Base-by-base conservation (phyloP, 2,329 filamentous ascomycete genomes). In the Fusarium marasasianum region DNA sequence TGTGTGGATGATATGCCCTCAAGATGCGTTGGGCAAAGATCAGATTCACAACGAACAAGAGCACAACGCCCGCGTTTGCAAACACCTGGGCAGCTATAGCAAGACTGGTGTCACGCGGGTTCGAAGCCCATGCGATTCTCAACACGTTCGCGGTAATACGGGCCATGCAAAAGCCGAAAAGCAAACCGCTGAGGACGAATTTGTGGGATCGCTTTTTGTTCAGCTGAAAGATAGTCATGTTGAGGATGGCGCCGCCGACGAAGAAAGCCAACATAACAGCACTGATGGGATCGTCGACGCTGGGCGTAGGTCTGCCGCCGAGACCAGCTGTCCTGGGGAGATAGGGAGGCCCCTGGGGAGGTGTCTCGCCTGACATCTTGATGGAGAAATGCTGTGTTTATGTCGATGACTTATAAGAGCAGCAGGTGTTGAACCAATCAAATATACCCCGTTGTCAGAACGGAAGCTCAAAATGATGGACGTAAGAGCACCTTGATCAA, bases 21-120 rank as follows among this genome's bases (percentile, higher is more conserved):
- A 96, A 82, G 33, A 97, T 87, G 51, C 94, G 91, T 82, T 94
- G 93, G 1, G 91, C 83, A 79, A 95, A 93, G 77, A 96, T 84
- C 47, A 97, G 83, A 83, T 97, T 96, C 82, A 94, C 84, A 77
- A 96, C 83, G 81, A 93, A 96, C 33, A 97, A 84, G 13, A 97
- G 82, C 40, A 97, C 80, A 22, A 95, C 90, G 47, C 94, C 94
- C 1, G 92, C 91, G 50, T 91, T 89, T 65, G 94, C 89, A 76
- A 96, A 91, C 78, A 96, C 88, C 73, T 86, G 86, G 8, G 93
- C 89, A 13, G 91, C 90, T 68, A 91, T 87, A 77, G 84, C 85
- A 63, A 90, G 74, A 63, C 80, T 76, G 58, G 82, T 67, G 76
- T 84, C 81, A 61, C 50, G 72, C 2, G 85, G 84, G 40, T 82